A percentile compares a stretch with the other conserved stretches of the same genome.
Evolutionary conservation across 2,329 filamentous ascomycete species (phyloP).

Genomic region (Aspergillus japonicus): DNA sequence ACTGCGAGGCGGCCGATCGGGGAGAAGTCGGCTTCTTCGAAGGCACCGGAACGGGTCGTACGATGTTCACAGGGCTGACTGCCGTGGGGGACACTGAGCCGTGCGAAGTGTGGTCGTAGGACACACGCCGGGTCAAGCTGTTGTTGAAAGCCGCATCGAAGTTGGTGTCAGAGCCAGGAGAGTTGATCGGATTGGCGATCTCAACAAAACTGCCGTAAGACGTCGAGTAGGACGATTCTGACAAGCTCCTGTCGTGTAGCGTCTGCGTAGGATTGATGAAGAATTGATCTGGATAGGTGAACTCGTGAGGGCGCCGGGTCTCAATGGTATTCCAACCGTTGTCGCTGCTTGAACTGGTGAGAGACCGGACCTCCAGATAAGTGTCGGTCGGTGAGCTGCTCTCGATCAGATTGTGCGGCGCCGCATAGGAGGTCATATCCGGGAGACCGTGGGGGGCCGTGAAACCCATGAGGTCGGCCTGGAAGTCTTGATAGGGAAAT

Average conservation of each 20-base stretch:
- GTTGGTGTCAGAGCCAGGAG: conserved; percentile 75
- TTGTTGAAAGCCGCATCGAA: conserved; percentile 55
- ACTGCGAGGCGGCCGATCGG: conserved; percentile 61
- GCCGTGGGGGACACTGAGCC: conserved; percentile 46
- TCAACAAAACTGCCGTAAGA: conserved; percentile 81
- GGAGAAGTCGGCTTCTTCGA: conserved; percentile 50
- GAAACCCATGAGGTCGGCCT: conserved; percentile 63
- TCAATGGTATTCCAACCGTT: conserved; percentile 86
- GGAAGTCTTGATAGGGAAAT: conserved; percentile 75
- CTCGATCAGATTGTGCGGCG: conserved; percentile 45
- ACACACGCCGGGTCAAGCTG: conserved; percentile 39
- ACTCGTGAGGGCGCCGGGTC: conserved; percentile 69
- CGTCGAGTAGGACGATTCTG: conserved; percentile 76
- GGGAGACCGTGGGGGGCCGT: conserved; percentile 47
- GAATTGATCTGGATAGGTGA: conserved; percentile 61
- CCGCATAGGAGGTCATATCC: conserved; percentile 40
- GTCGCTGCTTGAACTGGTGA: conserved; percentile 76
- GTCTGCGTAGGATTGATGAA: conserved; percentile 94
- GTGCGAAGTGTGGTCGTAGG: conserved; percentile 43
- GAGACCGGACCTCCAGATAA: conserved; percentile 80
- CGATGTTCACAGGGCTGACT: conserved; percentile 67
- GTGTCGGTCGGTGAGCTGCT: conserved; percentile 72
- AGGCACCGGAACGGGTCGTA: conserved; percentile 62
- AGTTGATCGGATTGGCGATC: conserved; percentile 75
- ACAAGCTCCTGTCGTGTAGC: conserved; percentile 80